A percentile compares a stretch with the other conserved stretches of the same genome.
These are phyloP conservation scores for Microthlaspi erraticum DNA, from an alignment of 345 rosid genomes.

Conservation along the genomic window DNA sequence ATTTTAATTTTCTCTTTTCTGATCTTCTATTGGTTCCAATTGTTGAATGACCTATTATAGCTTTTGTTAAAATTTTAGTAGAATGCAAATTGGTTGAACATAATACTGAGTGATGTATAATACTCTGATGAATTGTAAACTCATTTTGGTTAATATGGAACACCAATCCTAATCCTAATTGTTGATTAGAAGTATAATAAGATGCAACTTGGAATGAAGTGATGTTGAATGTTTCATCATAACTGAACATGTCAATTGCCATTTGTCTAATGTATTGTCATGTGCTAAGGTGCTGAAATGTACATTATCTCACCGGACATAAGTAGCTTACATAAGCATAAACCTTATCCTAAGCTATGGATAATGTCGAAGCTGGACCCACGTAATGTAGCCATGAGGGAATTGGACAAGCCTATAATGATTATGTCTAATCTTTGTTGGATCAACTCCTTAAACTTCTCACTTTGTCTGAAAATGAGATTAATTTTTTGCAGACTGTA, in stretches of 20 bases:
- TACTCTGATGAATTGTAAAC: not conserved
- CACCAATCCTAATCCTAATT: not conserved
- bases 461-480: not conserved
- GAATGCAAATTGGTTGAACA: not conserved
- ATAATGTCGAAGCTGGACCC: constrained; percentile 7
- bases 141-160: not conserved
- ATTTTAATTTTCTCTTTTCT: not conserved
- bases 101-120: not conserved
- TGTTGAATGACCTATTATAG: too few relatives aligned
- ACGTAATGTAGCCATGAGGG: constrained; percentile 1
- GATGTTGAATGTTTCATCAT: constrained; percentile 17
- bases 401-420: not conserved
- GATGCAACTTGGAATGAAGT: not conserved
- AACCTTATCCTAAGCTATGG: not conserved
- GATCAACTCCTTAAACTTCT: not conserved
- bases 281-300: constrained; percentile 9
- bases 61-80: not conserved
- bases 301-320: not conserved
- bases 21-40: too few relatives aligned
- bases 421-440: not conserved
- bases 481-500: too few relatives aligned
- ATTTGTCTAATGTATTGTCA: constrained; percentile 5
- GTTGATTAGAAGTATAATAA: not conserved
- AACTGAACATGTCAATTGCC: not conserved
- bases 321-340: not conserved